Base-by-base conservation (phyloP, 164 flowering plant genomes). In the Echeveria elegans region DNA sequence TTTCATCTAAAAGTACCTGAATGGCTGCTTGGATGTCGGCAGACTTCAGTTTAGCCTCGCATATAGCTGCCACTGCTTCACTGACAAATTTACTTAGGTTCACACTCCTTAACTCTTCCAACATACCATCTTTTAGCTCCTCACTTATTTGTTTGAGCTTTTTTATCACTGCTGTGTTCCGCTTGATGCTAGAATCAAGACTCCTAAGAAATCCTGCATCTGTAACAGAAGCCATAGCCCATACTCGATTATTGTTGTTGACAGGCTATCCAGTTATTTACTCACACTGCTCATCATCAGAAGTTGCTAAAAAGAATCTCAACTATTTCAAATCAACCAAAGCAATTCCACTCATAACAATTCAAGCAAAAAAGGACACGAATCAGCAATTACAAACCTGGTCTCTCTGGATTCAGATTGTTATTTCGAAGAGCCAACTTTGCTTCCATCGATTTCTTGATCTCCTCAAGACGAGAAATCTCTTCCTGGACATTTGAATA, bases 61-160 rank as follows among this genome's bases (percentile, higher is more conserved):
- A 91, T 28, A 94, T 94, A 66, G 97, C 87, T 45, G 97, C 74
- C 73, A 94, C 98, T 70, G 98, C 98, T 79, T 94, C 98, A 76
- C 97, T 91, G 58, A 94, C 96, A 82, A 94, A 94, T 81, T 94
- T 94, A 82, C 97, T 94, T 26, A 94, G 72, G 76, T 94, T 94
- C 68, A 94, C 95, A 76, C 77, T 68, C 65, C 85, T 82, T 77
- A 94, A 71, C 6, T 94, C 98, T 66, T 94, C 96, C 85, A 87
- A 79, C 75, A 94, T 73, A 62, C 88, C 85, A 79, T 94, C 98
- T 28, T 83, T 76, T 72, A 80, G 97, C 69, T 94, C 98, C 75
- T 94, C 98, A 82, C 83, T 91, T 66, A 91, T 91, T 79, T 85
- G 95, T 75, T 91, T 94, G 38, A 91, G 87, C 67, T 94, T 94